Base-by-base conservation (phyloP, 441 rosid genomes). In the Populus hybrid region DNA sequence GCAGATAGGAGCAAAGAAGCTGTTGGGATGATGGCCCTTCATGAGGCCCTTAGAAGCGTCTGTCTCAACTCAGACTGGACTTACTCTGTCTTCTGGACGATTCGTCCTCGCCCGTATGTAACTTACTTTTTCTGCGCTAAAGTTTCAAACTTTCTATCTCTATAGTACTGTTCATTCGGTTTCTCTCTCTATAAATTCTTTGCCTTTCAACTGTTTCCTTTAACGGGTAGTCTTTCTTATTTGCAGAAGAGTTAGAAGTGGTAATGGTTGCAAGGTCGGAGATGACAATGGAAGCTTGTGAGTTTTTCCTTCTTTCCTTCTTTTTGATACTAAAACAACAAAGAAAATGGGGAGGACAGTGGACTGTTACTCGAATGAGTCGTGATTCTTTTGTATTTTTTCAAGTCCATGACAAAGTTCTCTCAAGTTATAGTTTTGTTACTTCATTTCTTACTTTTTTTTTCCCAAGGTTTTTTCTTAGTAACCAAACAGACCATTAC, bases 21-120 rank as follows among this genome's bases (percentile, higher is more conserved):
- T 76, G 95, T 93, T 71, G 99, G 97, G 94, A 95, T 95, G 99
- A 92, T 95, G 97, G 98, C 98, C 86, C 98, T 95, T 90, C 99
- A 95, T 78, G 98, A 95, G 86, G 96, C 99, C 88, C 96, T 95
- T 78, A 91, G 97, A 86, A 90, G 85, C 88, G 97, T 93, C 89
- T 95, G 99, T 84, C 91, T 93, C 81, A 91, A 91, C 87, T 70
- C 99, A 82, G 97, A 90, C 89, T 95, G 99, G 98, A 93, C 93
- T 91, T 95, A 95, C 93, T 93, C 99, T 92, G 99, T 95, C 79
- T 95, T 95, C 93, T 95, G 99, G 99, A 93, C 99, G 84, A 95
- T 93, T 80, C 99, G 99, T 87, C 99, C 99, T 85, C 95, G 99
- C 84, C 97, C 93, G 99, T 95, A 90, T 86, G 70, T 64, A 8